Conservation (phyloP, 306 rosid genomes). For the Cicer judaicum region DNA sequence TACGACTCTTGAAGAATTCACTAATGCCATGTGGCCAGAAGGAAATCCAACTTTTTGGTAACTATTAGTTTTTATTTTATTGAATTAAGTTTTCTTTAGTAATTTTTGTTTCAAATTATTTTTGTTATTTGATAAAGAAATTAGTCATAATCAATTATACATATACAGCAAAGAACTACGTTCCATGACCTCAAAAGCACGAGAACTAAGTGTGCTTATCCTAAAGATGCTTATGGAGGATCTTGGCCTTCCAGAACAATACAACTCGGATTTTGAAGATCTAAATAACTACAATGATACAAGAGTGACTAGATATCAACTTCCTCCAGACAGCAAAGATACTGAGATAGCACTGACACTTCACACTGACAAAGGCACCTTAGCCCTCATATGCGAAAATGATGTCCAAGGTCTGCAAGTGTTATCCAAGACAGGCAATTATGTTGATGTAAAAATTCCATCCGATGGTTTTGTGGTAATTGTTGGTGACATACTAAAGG, state of each 20-base stretch:
- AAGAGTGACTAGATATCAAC: no score
- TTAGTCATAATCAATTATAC: background rate
- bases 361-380: slow-evolving; percentile 39
- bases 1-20: slow-evolving; percentile 41
- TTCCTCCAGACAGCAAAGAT: no score
- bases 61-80: no score
- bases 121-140: background rate
- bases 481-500: slow-evolving; percentile 57
- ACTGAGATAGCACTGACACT: slow-evolving; percentile 28
- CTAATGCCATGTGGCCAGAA: slow-evolving; percentile 64
- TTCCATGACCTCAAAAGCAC: slow-evolving; percentile 48
- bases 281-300: no score
- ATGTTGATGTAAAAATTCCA: slow-evolving; percentile 40
- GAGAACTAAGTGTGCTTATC: slow-evolving; percentile 35
- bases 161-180: slow-evolving; percentile 48
- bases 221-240: slow-evolving; percentile 39
- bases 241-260: no score
- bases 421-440: background rate
- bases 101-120: background rate
- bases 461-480: slow-evolving; percentile 40
- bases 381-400: background rate
- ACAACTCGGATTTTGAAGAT: no score
- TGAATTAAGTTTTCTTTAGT: no score
- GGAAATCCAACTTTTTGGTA: slow-evolving; percentile 59
- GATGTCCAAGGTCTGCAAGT: slow-evolving; percentile 3